Conservation (phyloP, 345 rosid genomes). For the Kandelia obovata region DNA sequence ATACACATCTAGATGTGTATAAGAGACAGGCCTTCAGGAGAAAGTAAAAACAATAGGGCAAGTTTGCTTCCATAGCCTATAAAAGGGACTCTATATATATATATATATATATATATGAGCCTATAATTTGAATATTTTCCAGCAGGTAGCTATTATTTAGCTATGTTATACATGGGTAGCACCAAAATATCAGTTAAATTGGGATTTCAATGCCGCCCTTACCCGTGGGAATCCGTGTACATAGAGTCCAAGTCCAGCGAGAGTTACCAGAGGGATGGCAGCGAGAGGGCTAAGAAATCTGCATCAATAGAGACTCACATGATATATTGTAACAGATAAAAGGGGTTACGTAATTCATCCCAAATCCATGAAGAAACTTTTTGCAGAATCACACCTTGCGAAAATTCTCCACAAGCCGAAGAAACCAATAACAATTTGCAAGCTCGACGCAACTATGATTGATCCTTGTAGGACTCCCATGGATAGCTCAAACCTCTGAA, state of each 20-base stretch:
- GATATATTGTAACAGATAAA: background rate
- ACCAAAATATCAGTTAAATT: background rate
- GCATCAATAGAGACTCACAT: slow-evolving; percentile 20
- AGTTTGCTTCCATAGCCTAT: too few species aligned
- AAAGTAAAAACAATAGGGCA: too few species aligned
- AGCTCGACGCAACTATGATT: slow-evolving; percentile 58
- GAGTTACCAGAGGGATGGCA: slow-evolving; percentile 74
- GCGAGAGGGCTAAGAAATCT: slow-evolving; percentile 83
- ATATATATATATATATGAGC: background rate
- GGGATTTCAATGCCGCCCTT: slow-evolving; percentile 16
- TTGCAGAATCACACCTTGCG: slow-evolving; percentile 37
- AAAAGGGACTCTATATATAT: too few species aligned
- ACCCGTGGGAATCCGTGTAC: slow-evolving; percentile 74
- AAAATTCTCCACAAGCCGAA: slow-evolving; percentile 82
- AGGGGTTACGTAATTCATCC: background rate
- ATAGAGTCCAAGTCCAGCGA: slow-evolving; percentile 77
- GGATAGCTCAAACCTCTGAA: slow-evolving; percentile 57
- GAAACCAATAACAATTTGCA: slow-evolving; percentile 63
- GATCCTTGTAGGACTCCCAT: slow-evolving; percentile 84
- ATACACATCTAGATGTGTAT: too few species aligned
- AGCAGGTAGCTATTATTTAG: background rate
- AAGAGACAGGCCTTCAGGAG: too few species aligned
- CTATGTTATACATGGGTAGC: too few species aligned
- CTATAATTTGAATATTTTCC: background rate
- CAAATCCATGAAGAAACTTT: background rate